phyloP scores from a whole-genome alignment of 805 yeast species.

The Groenewaldozyma tartarivorans region DNA sequence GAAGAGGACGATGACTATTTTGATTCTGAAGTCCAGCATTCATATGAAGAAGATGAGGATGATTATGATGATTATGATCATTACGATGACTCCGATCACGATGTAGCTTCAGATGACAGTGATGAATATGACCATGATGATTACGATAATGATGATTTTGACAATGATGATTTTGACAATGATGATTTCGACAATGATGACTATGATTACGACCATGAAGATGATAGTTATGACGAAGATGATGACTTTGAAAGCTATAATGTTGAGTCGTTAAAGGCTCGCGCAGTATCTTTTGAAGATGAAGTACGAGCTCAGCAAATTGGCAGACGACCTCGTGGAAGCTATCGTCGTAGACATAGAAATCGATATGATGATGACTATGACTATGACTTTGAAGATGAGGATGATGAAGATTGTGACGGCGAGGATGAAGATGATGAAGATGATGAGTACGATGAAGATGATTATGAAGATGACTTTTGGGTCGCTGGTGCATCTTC shows the following conservation, averaged over 20 bases:
- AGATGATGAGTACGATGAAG: constrained; percentile 1
- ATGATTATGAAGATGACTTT: background rate
- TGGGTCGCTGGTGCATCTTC: background rate
- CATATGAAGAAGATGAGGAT: constrained; percentile 2
- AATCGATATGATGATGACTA: background rate
- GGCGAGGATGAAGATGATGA: constrained; percentile 4
- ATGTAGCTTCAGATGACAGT: background rate
- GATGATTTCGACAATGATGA: too few relatives aligned
- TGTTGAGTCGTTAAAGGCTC: background rate
- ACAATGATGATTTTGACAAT: constrained; percentile 2
- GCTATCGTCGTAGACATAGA: too few relatives aligned
- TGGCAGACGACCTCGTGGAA: too few relatives aligned
- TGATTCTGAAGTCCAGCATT: background rate
- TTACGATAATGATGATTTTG: constrained; percentile 2
- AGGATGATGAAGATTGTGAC: constrained; percentile 3
- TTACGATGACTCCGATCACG: constrained; percentile 1
- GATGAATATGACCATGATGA: background rate
- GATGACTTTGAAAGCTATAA: constrained; percentile 3
- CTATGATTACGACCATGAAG: background rate
- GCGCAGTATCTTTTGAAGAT: constrained; percentile 1
- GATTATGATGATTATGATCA: constrained; percentile 2
- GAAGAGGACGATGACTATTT: background rate
- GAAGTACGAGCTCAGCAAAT: too few relatives aligned
- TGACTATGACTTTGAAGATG: background rate
- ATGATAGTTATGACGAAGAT: constrained; percentile 3